phyloP scores from a whole-genome alignment of 1,284 basidiomycete genomes.

The Agroathelia rolfsii region DNA sequence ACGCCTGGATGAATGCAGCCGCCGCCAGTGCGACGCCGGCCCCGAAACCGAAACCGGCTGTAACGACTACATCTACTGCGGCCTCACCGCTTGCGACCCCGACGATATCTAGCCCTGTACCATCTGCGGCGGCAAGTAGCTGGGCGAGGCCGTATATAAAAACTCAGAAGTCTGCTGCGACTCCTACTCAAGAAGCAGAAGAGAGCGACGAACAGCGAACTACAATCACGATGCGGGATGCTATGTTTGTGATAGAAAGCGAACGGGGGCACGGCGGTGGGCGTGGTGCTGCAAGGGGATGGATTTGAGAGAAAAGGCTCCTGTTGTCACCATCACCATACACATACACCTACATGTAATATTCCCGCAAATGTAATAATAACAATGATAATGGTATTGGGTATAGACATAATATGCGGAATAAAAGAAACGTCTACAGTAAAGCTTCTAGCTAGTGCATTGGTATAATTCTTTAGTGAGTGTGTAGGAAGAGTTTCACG shows the following conservation, averaged over 20 bases:
- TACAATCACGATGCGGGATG: conserved; percentile 62
- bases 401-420: too few relatives aligned
- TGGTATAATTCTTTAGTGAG: too few relatives aligned
- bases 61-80: conserved; percentile 13
- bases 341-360: too few relatives aligned
- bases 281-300: conserved; percentile 58
- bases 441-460: too few relatives aligned
- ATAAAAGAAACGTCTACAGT: too few relatives aligned
- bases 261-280: conserved; percentile 74
- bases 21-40: conserved; percentile 33
- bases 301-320: conserved; percentile 44
- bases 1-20: conserved; percentile 76
- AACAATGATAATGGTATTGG: too few relatives aligned
- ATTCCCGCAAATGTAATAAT: too few relatives aligned
- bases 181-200: conserved; percentile 16
- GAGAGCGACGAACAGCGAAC: conserved; percentile 47
- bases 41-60: conserved; percentile 33
- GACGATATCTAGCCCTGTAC: conserved; percentile 17
- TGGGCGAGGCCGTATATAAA: conserved; percentile 67
- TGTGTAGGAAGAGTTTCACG: too few relatives aligned
- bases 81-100: conserved; percentile 16
- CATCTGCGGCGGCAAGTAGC: conserved; percentile 16
- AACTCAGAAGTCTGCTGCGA: conserved; percentile 28
- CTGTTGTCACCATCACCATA: too few relatives aligned
- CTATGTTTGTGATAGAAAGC: conserved; percentile 69